Conservation (phyloP, 2,329 filamentous ascomycete genomes). For the Aspergillus thermomutatus region DNA sequence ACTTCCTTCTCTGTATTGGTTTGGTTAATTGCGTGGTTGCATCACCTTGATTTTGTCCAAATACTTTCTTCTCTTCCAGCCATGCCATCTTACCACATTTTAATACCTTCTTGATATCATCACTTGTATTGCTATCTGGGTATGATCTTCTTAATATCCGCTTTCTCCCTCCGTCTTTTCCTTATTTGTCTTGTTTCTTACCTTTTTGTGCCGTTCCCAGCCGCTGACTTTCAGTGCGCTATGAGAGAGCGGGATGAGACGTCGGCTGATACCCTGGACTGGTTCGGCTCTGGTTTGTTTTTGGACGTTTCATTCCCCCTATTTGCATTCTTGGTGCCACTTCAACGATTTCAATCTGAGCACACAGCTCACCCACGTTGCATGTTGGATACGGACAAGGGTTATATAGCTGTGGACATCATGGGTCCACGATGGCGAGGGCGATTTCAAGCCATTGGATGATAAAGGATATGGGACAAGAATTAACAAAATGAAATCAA, state of each 20-base stretch:
- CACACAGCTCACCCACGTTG: conserved; percentile 14
- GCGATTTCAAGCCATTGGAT: conserved; percentile 8
- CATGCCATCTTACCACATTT: conserved; percentile 23
- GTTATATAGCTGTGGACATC: conserved; percentile 15
- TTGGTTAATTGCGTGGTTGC: conserved; percentile 14
- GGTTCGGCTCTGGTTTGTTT: conserved; percentile 22
- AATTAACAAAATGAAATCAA: conserved; percentile 11
- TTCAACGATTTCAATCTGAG: conserved; percentile 18
- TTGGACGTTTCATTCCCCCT: conserved; percentile 17
- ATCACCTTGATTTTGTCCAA: conserved; percentile 22
- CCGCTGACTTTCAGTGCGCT: conserved; percentile 19
- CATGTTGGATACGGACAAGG: conserved; percentile 12
- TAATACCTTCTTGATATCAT: conserved; percentile 30
- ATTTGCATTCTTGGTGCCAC: conserved; percentile 27
- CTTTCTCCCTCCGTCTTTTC: conserved; percentile 15
- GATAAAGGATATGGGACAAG: conserved; percentile 9
- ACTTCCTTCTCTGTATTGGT: conserved; percentile 25
- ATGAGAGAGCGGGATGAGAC: conserved; percentile 15
- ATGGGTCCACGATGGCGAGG: conserved; percentile 11
- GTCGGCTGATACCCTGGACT: conserved; percentile 21
- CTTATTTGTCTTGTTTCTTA: conserved; percentile 19
- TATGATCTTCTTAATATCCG: conserved; percentile 29
- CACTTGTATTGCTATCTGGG: conserved; percentile 40
- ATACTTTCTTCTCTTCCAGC: conserved; percentile 23
- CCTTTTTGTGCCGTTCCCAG: conserved; percentile 15